Conservation (phyloP, 495 filamentous ascomycete species). For the Bryoglossum gracile region DNA sequence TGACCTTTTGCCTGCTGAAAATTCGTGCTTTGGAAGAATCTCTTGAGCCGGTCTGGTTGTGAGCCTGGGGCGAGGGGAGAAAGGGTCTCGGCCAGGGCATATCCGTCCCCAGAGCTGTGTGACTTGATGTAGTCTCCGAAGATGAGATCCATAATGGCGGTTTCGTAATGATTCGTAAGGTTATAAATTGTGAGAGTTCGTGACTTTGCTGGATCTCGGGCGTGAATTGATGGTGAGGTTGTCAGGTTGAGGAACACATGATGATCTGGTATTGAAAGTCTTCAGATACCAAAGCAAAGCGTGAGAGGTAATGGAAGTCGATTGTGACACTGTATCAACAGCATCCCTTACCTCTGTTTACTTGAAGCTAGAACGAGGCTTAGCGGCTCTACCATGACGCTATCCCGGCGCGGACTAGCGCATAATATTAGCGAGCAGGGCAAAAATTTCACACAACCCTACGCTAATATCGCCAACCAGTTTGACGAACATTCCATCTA, state of each 20-base stretch:
- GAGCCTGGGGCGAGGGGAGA: conserved; percentile 53
- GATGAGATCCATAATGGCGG: conserved; percentile 50
- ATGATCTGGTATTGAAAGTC: too few relatives aligned
- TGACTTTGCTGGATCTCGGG: conserved; percentile 2
- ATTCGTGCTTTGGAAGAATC: conserved; percentile 59
- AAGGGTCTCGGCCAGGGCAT: conserved; percentile 59
- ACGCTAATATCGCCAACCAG: conserved; percentile 14
- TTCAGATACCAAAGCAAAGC: neutral
- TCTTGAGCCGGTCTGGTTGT: conserved; percentile 48
- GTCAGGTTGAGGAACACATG: neutral
- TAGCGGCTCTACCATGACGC: neutral
- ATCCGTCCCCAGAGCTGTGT: conserved; percentile 48
- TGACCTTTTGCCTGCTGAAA: conserved; percentile 45
- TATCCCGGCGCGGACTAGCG: conserved; percentile 24
- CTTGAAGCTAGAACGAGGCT: neutral
- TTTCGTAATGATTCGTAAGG: conserved; percentile 2
- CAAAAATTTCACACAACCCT: conserved; percentile 42
- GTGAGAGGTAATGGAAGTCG: too few relatives aligned
- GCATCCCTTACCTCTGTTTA: too few relatives aligned
- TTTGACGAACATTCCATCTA: conserved; percentile 32
- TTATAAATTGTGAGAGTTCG: conserved; percentile 3
- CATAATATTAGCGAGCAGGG: conserved; percentile 28
- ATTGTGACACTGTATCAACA: too few relatives aligned
- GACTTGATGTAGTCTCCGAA: conserved; percentile 56
- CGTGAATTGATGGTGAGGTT: conserved; percentile 5